phyloP scores from a whole-genome alignment of 306 rosid species.

The Macrotyloma uniflorum region DNA sequence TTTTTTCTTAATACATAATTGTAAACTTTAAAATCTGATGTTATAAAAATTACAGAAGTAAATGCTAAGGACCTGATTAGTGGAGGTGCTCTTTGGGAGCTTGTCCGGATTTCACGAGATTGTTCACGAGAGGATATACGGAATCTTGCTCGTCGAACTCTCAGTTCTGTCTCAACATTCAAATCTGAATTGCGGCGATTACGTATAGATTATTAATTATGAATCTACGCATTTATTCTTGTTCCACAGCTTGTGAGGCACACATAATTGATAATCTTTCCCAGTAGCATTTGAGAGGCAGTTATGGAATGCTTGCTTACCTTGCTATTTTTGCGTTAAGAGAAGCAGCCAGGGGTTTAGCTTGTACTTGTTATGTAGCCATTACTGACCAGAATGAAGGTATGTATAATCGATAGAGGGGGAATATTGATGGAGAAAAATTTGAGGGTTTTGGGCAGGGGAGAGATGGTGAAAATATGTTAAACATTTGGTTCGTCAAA shows the following conservation, averaged over 20 bases:
- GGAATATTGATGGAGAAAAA: constrained; percentile 23
- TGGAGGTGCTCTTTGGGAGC: constrained; percentile 99
- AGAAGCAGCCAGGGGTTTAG: constrained; percentile 48
- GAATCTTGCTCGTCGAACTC: constrained; percentile 82
- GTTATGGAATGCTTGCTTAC: constrained; percentile 11
- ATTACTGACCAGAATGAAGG: constrained; percentile 33
- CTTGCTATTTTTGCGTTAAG: constrained; percentile 54
- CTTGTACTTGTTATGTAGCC: constrained; percentile 33
- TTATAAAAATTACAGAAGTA: constrained; percentile 63
- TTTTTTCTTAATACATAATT: background rate
- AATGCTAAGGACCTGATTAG: constrained; percentile 94
- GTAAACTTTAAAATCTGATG: background rate
- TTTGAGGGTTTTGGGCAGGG: constrained; percentile 34
- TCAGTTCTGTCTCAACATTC: constrained; percentile 70
- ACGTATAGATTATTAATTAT: constrained; percentile 65
- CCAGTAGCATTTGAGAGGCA: background rate
- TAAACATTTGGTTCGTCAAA: constrained; percentile 32
- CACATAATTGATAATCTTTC: constrained; percentile 21
- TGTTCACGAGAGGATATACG: constrained; percentile 95
- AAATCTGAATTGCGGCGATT: constrained; percentile 81
- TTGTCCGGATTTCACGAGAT: constrained; percentile 92
- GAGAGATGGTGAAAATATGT: constrained; percentile 2
- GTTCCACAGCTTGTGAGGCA: constrained; percentile 36
- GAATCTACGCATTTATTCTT: background rate
- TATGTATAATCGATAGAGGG: constrained; percentile 28